Base-by-base conservation (phyloP, 345 rosid genomes). In the Isatis tinctoria region DNA sequence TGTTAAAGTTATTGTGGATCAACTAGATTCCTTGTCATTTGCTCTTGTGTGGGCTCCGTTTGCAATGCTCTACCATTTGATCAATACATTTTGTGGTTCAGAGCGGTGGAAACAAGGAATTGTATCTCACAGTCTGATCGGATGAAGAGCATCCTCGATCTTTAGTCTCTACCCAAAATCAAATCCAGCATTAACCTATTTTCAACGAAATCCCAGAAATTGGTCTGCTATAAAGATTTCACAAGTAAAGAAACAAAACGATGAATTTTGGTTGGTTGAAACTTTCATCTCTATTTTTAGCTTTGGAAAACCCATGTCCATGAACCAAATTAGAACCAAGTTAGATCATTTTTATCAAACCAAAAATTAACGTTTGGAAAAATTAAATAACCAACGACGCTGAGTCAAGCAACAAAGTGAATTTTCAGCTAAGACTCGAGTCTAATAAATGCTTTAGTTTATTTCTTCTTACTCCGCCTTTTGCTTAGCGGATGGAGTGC, bases 381-480 rank as follows among this genome's bases (percentile, higher is more conserved):
- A 24, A 35, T 22, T 16, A 12, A 45, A 26, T 13, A 26, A 48
- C 22, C 44, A 48, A 22, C 4, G 9, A 10, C 32, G 47, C 65
- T 12, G 48, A 58, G 67, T 17, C 8, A 36, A 74, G 11, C 30
- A 65, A 74, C 72, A 59, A 74, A 48, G 62, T 44, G 36, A 67
- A 74, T 60, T 58, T n/a, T 74, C 52, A 48, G 60, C 73, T 74
- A 74, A 47, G 26, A 45, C 65, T 22, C 35, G 14, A 28, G 57
- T 75, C 56, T 60, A 48, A 51, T 65, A 35, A 53, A 70, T 70
- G 22, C 22, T 53, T 45, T 27, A 7, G 4, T 4, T 18, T 26
- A 11, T 30, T 17, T 17, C 73, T 80, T 63, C 71, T 82, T 64
- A 91, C 68, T 89, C 91, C 41, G 81, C 80, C 77, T 90, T 90